Evolutionary conservation across 768 basidiomycete genomes (phyloP).

Genomic region (Termitomyces sp.): DNA sequence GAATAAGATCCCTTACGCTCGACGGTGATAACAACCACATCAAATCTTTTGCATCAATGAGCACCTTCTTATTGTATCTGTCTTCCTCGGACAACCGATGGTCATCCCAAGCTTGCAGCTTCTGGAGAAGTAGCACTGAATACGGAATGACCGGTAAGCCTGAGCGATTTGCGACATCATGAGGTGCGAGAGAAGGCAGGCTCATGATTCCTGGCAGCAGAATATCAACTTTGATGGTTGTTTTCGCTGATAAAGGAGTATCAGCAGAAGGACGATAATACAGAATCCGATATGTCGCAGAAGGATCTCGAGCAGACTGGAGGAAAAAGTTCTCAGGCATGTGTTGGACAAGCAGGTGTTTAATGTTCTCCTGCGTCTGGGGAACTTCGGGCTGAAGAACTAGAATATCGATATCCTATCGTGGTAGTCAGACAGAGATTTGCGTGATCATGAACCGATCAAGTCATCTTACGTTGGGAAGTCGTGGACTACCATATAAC

Average conservation of each 20-base stretch:
- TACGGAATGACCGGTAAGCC: conserved; percentile 18
- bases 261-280: conserved; percentile 8
- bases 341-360: conserved; percentile 8
- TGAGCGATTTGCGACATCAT: conserved; percentile 3
- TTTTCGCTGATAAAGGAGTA: background rate
- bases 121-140: conserved; percentile 18
- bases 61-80: conserved; percentile 14
- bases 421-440: background rate
- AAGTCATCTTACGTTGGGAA: conserved; percentile 17
- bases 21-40: conserved; percentile 9
- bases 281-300: conserved; percentile 16
- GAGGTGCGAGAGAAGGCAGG: conserved; percentile 13
- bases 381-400: conserved; percentile 5
- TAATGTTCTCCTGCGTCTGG: conserved; percentile 14
- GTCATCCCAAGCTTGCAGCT: conserved; percentile 23
- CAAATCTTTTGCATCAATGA: conserved; percentile 16
- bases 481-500: conserved; percentile 15
- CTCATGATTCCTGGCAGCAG: conserved; percentile 21
- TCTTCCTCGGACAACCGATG: conserved; percentile 18
- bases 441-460: background rate
- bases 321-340: conserved; percentile 18
- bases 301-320: conserved; percentile 14
- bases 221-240: conserved; percentile 18
- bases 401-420: conserved; percentile 19
- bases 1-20: background rate